Conservation (phyloP, 1,284 basidiomycete genomes). For the Acaromyces ingoldii region DNA sequence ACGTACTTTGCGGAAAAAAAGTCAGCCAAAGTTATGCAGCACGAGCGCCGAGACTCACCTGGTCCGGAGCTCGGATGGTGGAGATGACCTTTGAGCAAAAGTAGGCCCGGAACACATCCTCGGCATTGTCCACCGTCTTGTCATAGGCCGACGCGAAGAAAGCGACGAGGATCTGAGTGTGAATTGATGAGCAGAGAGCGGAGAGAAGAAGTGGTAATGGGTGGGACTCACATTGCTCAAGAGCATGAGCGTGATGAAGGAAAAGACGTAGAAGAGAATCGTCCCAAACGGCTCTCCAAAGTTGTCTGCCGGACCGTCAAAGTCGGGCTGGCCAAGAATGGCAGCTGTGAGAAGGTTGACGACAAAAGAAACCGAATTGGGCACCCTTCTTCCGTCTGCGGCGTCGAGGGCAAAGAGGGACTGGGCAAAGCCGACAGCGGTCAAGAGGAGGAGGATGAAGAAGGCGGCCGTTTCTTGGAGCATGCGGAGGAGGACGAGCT, state of each 20-base stretch:
- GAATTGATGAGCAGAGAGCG: conserved; percentile 3
- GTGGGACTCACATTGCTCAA: conserved; percentile 57
- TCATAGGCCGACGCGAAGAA: conserved; percentile 58
- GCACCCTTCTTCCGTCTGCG: conserved; percentile 67
- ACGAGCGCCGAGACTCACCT: too few relatives aligned
- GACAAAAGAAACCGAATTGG: conserved; percentile 60
- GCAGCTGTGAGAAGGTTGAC: conserved; percentile 74
- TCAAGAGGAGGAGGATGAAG: conserved; percentile 36
- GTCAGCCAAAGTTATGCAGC: too few relatives aligned
- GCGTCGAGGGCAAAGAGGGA: conserved; percentile 83
- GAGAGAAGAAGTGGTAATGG: too few relatives aligned
- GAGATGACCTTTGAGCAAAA: conserved; percentile 42
- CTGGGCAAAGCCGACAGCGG: conserved; percentile 69
- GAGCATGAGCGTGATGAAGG: conserved; percentile 29
- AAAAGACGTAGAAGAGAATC: conserved; percentile 64
- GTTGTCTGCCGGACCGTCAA: conserved; percentile 23
- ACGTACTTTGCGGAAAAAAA: too few relatives aligned
- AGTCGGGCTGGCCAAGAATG: conserved; percentile 57
- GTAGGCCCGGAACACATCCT: conserved; percentile 25
- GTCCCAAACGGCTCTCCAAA: conserved; percentile 59
- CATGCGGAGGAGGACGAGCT: conserved; percentile 61
- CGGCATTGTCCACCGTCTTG: conserved; percentile 35
- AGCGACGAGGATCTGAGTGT: conserved; percentile 74
- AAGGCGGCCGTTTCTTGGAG: conserved; percentile 87
- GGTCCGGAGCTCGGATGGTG: conserved; percentile 65